Conservation (phyloP, 1,284 basidiomycete species). For the Schizopora paradoxa region DNA sequence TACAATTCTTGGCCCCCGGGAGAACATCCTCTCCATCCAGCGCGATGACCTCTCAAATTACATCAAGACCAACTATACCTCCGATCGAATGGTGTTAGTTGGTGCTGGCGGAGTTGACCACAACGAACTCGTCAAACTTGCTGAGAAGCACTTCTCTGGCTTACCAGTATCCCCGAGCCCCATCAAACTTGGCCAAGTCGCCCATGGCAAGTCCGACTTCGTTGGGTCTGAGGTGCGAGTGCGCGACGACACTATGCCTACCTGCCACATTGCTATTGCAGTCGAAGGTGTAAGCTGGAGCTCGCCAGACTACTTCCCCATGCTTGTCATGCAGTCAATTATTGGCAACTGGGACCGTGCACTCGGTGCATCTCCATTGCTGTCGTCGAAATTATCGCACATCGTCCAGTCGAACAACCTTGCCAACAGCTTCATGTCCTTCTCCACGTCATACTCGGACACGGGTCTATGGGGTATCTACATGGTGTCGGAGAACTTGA, state of each 20-base stretch:
- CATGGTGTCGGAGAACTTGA: constrained; percentile 89
- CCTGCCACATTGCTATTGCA: constrained; percentile 92
- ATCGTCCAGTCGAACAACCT: constrained; percentile 93
- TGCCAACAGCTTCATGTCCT: constrained; percentile 99
- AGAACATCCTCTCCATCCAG: constrained; percentile 95
- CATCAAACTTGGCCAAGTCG: constrained; percentile 78
- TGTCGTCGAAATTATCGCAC: constrained; percentile 89
- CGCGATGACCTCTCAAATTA: constrained; percentile 87
- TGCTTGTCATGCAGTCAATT: constrained; percentile 98
- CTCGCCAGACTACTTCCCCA: constrained; percentile 98
- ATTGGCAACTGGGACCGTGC: constrained; percentile 99
- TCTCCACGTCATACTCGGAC: constrained; percentile 99
- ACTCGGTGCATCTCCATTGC: constrained; percentile 84
- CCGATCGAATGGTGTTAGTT: constrained; percentile 98
- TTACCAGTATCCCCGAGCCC: constrained; percentile 88
- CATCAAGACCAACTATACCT: constrained; percentile 97
- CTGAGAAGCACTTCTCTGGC: constrained; percentile 87
- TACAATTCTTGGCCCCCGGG: constrained; percentile 96
- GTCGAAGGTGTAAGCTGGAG: constrained; percentile 98
- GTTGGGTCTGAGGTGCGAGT: constrained; percentile 94
- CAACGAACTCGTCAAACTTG: constrained; percentile 88
- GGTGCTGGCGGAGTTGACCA: constrained; percentile 96
- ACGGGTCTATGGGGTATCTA: constrained; percentile 99
- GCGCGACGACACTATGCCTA: constrained; percentile 87
- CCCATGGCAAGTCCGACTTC: constrained; percentile 77